A percentile compares a stretch with the other conserved stretches of the same genome.
These are phyloP conservation scores for Vitis labrusca DNA, from an alignment of 164 flowering plant genomes.

Conservation along the genomic window DNA sequence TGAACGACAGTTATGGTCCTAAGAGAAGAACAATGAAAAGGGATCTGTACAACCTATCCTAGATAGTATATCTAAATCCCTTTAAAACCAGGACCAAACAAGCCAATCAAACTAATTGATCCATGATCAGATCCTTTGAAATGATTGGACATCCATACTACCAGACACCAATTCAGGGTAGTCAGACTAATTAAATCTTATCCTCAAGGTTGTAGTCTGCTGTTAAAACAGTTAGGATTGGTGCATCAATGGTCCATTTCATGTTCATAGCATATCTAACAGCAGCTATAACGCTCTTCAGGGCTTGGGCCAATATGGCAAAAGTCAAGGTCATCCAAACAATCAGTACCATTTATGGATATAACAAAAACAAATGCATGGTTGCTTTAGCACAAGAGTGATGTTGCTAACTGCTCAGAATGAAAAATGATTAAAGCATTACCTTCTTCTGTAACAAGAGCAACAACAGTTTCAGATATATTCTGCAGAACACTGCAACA, in stretches of 20 bases:
- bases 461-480: slow-evolving; percentile 71
- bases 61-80: too few relatives aligned
- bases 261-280: not conserved
- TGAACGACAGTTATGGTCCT: too few relatives aligned
- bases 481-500: slow-evolving; percentile 77
- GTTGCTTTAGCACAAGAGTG: not conserved
- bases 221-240: not conserved
- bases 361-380: not conserved
- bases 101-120: too few relatives aligned
- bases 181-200: not conserved
- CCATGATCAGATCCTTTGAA: too few relatives aligned
- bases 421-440: slow-evolving; percentile 7
- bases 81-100: too few relatives aligned
- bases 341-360: not conserved
- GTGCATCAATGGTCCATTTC: not conserved
- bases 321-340: not conserved
- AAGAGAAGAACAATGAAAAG: too few relatives aligned
- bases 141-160: too few relatives aligned
- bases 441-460: slow-evolving; percentile 87
- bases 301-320: not conserved
- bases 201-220: not conserved
- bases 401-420: not conserved
- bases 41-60: too few relatives aligned
- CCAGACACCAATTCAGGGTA: not conserved
- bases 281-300: not conserved